Evolutionary conservation across 225 moss, liverwort and hornwort species (phyloP).

Genomic region (Bryoerythrophyllum caledonicum): DNA sequence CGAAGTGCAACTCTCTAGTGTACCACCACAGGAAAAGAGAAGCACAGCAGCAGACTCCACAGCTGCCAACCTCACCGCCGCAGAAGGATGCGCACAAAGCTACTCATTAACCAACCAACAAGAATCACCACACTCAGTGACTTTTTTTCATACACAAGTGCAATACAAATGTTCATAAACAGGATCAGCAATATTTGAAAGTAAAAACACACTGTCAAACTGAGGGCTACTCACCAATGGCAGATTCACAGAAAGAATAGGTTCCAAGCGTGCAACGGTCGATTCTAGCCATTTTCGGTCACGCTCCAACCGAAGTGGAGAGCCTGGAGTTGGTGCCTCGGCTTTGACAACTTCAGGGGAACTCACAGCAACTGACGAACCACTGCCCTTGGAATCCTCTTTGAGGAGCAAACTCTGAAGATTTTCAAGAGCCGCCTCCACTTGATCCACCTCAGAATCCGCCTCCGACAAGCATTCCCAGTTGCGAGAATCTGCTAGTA

Average conservation of each 20-base stretch:
- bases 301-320: constrained; percentile 61
- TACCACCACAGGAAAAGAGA: constrained; percentile 67
- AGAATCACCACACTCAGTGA: constrained; percentile 7
- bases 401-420: constrained; percentile 51
- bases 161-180: not conserved
- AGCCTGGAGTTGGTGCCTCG: constrained; percentile 24
- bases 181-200: not conserved
- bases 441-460: constrained; percentile 23
- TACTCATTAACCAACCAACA: constrained; percentile 35
- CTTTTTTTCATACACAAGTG: not conserved
- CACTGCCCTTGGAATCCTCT: constrained; percentile 8
- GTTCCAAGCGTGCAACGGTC: constrained; percentile 57
- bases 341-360: constrained; percentile 16
- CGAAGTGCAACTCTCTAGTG: constrained; percentile 61
- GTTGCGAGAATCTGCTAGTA: constrained; percentile 75
- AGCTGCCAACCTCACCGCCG: constrained; percentile 84
- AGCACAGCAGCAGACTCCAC: constrained; percentile 77
- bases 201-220: not conserved
- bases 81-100: constrained; percentile 89
- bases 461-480: constrained; percentile 36
- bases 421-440: constrained; percentile 59
- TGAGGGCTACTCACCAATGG: constrained; percentile 64
- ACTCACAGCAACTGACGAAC: constrained; percentile 18
- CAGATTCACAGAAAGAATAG: constrained; percentile 59
- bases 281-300: constrained; percentile 70